These are phyloP conservation scores for Handroanthus guayacan DNA, from an alignment of 257 asterid genomes.

Conservation along the genomic window DNA sequence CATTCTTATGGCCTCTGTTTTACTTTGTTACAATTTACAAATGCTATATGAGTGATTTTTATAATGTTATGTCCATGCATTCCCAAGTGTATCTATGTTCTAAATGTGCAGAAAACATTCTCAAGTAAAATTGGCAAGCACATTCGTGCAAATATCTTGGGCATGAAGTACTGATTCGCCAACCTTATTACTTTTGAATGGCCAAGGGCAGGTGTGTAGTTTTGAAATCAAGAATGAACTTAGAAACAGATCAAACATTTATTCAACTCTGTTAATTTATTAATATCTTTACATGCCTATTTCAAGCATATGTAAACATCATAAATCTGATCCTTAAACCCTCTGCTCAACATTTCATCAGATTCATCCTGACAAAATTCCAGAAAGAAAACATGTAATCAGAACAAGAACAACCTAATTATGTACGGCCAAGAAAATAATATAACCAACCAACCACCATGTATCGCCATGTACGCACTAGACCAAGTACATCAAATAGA, in stretches of 20 bases:
- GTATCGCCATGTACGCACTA: neutral
- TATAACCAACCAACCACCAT: slow-evolving; percentile 7
- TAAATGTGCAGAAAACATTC: neutral
- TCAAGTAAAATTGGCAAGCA: neutral
- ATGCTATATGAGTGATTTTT: neutral
- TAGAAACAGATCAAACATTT: neutral
- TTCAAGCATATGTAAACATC: slow-evolving; percentile 71
- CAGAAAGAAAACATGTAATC: slow-evolving; percentile 12
- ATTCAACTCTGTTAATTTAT: neutral
- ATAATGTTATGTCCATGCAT: neutral
- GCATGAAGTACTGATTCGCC: neutral
- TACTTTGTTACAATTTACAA: neutral
- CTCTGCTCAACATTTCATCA: slow-evolving; percentile 99
- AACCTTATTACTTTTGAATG: neutral
- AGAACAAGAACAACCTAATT: slow-evolving; percentile 8
- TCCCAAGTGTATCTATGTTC: neutral
- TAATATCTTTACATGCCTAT: neutral
- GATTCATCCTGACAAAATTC: slow-evolving; percentile 77
- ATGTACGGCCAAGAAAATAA: neutral
- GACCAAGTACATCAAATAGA: slow-evolving; percentile 12
- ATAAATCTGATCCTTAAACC: slow-evolving; percentile 97
- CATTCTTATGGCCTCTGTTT: neutral
- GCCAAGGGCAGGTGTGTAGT: neutral
- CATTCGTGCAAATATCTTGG: neutral
- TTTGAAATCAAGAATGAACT: neutral